Conservation (phyloP, 768 basidiomycete genomes). For the Phanerodontia chrysosporium region DNA sequence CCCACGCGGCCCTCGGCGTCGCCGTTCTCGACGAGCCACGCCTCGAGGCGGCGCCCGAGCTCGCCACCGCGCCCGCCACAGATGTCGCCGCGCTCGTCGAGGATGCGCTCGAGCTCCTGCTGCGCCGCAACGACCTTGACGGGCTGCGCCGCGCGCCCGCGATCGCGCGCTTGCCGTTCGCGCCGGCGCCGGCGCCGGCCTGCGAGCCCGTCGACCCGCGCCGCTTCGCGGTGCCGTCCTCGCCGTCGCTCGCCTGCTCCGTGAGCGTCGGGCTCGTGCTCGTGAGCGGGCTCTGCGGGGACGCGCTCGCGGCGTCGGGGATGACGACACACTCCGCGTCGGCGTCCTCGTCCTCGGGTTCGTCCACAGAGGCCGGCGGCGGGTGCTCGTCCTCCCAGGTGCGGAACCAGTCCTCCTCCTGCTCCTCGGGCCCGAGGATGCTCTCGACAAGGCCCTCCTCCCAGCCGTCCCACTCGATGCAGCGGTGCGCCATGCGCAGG, state of each 20-base stretch:
- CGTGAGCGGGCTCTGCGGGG: constrained; percentile 12
- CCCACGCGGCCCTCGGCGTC: constrained; percentile 24
- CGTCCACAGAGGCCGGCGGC: neutral
- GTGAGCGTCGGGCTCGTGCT: constrained; percentile 15
- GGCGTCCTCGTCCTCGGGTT: neutral
- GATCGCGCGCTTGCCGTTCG: constrained; percentile 13
- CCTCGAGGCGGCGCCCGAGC: constrained; percentile 70
- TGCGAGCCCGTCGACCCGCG: constrained; percentile 3
- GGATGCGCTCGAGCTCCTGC: constrained; percentile 63
- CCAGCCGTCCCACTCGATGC: constrained; percentile 89
- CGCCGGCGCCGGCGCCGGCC: no score
- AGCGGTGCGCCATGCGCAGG: constrained; percentile 74
- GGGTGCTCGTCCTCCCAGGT: constrained; percentile 29
- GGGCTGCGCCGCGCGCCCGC: constrained; percentile 17
- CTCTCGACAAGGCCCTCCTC: constrained; percentile 78
- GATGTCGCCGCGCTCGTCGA: constrained; percentile 68
- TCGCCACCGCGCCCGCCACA: constrained; percentile 80
- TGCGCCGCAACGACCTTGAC: constrained; percentile 47
- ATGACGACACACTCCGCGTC: neutral
- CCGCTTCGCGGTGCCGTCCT: constrained; percentile 7
- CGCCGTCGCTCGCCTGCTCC: constrained; percentile 13
- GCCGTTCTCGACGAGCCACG: constrained; percentile 47
- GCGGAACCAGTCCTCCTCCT: constrained; percentile 70
- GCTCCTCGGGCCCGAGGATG: constrained; percentile 69
- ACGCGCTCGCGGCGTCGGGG: neutral